A percentile compares a stretch with the other conserved stretches of the same genome.
Evolutionary conservation across 192 early-diverging fungal species (phyloP).

Genomic region (Coemansia sp.): DNA sequence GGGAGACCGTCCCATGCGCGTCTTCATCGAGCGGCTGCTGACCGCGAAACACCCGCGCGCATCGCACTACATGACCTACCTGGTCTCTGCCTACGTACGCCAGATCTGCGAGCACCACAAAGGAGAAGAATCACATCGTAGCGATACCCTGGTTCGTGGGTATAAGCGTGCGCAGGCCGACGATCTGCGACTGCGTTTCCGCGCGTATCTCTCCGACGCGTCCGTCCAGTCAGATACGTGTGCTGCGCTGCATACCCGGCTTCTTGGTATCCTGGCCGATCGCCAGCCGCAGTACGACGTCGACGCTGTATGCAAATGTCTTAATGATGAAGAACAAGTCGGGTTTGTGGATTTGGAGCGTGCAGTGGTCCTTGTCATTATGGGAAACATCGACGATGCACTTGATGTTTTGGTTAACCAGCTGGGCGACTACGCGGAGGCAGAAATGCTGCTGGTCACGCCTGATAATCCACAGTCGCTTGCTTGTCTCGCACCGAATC

Average conservation of each 20-base stretch:
- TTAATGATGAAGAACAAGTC: conserved; percentile 13
- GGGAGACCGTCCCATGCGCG: conserved; percentile 20
- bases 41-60: conserved; percentile 25
- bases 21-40: conserved; percentile 48
- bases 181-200: conserved; percentile 29
- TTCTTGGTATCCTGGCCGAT: conserved; percentile 20
- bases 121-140: background rate
- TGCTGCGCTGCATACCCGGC: conserved; percentile 17
- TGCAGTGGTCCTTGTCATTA: conserved; percentile 31
- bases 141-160: background rate
- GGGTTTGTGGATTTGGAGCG: conserved; percentile 18
- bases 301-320: conserved; percentile 14
- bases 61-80: conserved; percentile 43
- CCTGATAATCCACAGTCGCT: conserved; percentile 23
- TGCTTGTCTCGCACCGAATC: conserved; percentile 26
- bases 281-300: conserved; percentile 23
- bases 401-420: conserved; percentile 26
- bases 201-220: conserved; percentile 13
- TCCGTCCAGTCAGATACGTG: background rate
- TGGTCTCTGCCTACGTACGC: conserved; percentile 45
- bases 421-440: conserved; percentile 43
- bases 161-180: conserved; percentile 28
- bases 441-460: conserved; percentile 33
- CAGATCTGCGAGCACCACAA: conserved; percentile 28
- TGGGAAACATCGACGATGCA: conserved; percentile 16